Evolutionary conservation across 345 rosid genomes (phyloP).

Genomic region (Capsella bursapastoris): DNA sequence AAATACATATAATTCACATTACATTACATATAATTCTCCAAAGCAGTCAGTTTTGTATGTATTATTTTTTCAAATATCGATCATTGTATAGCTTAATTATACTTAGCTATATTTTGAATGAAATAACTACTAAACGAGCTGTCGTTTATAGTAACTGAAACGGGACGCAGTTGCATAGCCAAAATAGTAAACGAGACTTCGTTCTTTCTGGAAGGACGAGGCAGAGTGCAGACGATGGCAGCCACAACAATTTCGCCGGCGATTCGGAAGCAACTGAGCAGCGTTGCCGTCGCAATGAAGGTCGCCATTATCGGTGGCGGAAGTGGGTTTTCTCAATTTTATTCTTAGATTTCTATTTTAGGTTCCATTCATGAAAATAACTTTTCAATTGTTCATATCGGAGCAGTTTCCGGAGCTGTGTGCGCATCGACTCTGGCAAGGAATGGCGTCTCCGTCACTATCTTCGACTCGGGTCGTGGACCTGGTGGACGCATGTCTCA

Average conservation of each 20-base stretch:
- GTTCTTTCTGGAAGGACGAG: slow-evolving; percentile 14
- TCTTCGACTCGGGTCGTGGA: slow-evolving; percentile 81
- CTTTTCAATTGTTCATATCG: neutral
- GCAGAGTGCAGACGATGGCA: slow-evolving; percentile 13
- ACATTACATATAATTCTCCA: too few species aligned
- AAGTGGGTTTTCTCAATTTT: slow-evolving; percentile 50
- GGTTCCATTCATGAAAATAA: neutral
- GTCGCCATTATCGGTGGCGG: slow-evolving; percentile 86
- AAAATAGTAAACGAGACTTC: slow-evolving; percentile 23
- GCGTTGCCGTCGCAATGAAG: slow-evolving; percentile 56
- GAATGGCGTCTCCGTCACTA: slow-evolving; percentile 73
- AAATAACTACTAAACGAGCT: neutral
- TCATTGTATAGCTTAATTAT: too few species aligned
- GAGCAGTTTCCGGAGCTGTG: slow-evolving; percentile 77
- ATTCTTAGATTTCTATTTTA: neutral
- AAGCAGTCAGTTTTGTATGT: too few species aligned
- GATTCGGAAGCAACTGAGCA: slow-evolving; percentile 48
- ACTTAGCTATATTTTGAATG: too few species aligned
- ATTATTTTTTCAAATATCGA: too few species aligned
- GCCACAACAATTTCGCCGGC: slow-evolving; percentile 39
- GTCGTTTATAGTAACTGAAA: slow-evolving; percentile 16
- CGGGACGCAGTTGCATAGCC: slow-evolving; percentile 25
- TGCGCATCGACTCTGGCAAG: slow-evolving; percentile 83
- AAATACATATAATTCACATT: too few species aligned
- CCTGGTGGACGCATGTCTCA: slow-evolving; percentile 95